Percentiles rank a stretch among this genome's conserved stretches.
Conservation (phyloP, 129 eudicot genomes). For the Sambucus nigra region DNA sequence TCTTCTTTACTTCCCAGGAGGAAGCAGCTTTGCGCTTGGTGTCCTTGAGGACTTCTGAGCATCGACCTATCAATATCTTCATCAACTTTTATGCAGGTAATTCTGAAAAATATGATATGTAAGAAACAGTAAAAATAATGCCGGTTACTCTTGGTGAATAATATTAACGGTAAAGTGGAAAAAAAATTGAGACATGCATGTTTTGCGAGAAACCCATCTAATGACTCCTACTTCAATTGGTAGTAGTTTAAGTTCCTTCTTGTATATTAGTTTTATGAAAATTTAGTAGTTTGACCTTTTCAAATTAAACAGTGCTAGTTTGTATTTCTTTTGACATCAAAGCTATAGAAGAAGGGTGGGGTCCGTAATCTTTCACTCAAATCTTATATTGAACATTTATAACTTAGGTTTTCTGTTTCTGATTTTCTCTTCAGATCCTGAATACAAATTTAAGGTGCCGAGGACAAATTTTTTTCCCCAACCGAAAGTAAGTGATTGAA, state of each 20-base stretch:
- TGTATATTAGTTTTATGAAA: no score
- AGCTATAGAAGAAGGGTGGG: no score
- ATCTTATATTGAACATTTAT: not conserved
- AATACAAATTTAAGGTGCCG: conserved; percentile 78
- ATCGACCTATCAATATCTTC: conserved; percentile 83
- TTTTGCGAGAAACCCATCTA: no score
- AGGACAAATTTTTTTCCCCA: conserved; percentile 85
- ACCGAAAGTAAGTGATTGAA: conserved; percentile 61
- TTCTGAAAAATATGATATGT: not conserved
- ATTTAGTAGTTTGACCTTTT: no score
- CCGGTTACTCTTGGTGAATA: not conserved
- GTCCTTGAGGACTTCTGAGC: conserved; percentile 63
- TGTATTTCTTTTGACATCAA: no score
- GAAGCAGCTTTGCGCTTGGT: conserved; percentile 89
- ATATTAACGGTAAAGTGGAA: not conserved
- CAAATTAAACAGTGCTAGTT: no score
- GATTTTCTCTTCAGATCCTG: conserved; percentile 63
- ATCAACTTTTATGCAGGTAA: conserved; percentile 86
- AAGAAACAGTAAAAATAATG: no score
- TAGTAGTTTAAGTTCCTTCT: no score
- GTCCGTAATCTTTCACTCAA: not conserved
- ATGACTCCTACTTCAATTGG: no score
- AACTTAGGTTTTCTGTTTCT: conserved; percentile 1
- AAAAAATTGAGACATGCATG: no score
- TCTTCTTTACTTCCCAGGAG: conserved; percentile 55